Conservation (phyloP, 305 asterid genomes). For the Rubia peregrina region DNA sequence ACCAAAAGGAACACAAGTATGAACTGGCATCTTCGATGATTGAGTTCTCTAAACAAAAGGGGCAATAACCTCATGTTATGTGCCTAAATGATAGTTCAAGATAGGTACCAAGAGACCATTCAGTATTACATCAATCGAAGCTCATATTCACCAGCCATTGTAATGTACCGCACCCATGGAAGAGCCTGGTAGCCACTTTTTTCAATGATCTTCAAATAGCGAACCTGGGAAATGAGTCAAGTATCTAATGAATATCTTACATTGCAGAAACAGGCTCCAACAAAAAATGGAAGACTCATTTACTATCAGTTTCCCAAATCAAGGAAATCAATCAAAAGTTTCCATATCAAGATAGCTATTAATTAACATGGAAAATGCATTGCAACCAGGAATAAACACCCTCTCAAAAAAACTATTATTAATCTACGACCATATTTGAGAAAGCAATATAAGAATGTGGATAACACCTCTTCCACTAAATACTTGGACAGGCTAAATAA, state of each 20-base stretch:
- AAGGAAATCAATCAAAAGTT: neutral
- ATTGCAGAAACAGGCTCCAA: neutral
- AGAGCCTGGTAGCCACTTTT: slow-evolving; percentile 45
- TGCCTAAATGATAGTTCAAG: neutral
- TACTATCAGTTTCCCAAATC: neutral
- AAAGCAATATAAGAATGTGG: neutral
- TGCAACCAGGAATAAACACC: neutral
- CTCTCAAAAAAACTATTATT: neutral
- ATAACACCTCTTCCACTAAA: neutral
- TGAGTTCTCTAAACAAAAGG: neutral
- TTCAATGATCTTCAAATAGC: slow-evolving; percentile 42
- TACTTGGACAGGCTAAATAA: neutral
- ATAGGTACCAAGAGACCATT: neutral
- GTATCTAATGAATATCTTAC: neutral
- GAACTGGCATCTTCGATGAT: slow-evolving; percentile 5
- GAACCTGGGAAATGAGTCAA: slow-evolving; percentile 24
- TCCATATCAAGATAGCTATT: neutral
- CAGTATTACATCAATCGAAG: slow-evolving; percentile 28
- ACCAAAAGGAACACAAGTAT: neutral
- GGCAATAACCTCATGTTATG: neutral
- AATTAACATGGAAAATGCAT: neutral
- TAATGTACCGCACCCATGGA: slow-evolving; percentile 46
- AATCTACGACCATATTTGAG: neutral
- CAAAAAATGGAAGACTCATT: neutral
- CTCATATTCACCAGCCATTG: slow-evolving; percentile 48